These are phyloP conservation scores for Neonectria magnoliae DNA, from an alignment of 2,329 filamentous ascomycete species.

Conservation along the genomic window DNA sequence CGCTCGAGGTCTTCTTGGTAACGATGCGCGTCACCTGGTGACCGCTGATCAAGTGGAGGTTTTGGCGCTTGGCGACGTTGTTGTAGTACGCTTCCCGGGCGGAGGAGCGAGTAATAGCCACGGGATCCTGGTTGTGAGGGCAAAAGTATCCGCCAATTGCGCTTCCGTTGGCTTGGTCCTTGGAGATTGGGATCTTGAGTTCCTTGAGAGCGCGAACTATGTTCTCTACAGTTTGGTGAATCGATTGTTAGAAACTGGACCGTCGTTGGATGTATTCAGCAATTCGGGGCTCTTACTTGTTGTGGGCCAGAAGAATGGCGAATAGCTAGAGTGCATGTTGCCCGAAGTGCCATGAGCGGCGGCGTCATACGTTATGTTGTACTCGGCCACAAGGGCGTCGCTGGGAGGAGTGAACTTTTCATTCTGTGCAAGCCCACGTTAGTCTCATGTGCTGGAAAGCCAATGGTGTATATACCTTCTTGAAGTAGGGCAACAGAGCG, in stretches of 20 bases:
- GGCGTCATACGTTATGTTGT: constrained; percentile 28
- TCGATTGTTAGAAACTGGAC: background rate
- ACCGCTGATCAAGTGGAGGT: constrained; percentile 27
- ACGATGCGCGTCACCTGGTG: constrained; percentile 34
- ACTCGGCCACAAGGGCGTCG: constrained; percentile 25
- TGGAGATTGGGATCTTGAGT: constrained; percentile 22
- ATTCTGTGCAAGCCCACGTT: constrained; percentile 10
- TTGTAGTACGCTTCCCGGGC: constrained; percentile 34
- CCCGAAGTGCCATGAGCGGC: constrained; percentile 29
- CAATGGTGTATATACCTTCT: constrained; percentile 46
- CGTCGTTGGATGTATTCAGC: background rate
- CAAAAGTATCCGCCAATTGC: constrained; percentile 34
- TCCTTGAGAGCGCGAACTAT: constrained; percentile 25
- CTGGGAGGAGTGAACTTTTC: constrained; percentile 30
- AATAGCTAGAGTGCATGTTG: constrained; percentile 32
- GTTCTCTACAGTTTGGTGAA: constrained; percentile 16
- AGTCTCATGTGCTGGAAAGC: background rate
- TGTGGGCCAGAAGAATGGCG: constrained; percentile 39
- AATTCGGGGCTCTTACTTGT: constrained; percentile 25
- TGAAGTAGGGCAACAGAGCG: constrained; percentile 55
- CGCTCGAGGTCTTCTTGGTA: constrained; percentile 20
- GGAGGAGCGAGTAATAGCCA: constrained; percentile 27
- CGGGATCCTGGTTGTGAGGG: constrained; percentile 32
- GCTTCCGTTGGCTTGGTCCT: constrained; percentile 33
- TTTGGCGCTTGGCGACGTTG: constrained; percentile 18